phyloP scores from a whole-genome alignment of 2,329 filamentous ascomycete genomes.

The Tolypocladium tropicale region DNA sequence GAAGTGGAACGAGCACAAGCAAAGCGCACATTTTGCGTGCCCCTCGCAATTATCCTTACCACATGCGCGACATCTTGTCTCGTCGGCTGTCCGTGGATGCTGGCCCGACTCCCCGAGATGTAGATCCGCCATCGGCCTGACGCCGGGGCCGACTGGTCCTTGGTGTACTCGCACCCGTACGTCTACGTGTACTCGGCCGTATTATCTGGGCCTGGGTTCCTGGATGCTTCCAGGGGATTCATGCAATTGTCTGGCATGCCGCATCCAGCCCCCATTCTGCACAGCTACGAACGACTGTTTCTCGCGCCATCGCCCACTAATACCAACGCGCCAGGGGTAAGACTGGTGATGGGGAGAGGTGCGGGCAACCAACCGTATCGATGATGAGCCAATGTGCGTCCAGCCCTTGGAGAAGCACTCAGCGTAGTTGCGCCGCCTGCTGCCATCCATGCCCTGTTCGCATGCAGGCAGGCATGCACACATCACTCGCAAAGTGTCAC shows the following conservation, averaged over 20 bases:
- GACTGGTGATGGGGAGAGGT: constrained; percentile 1
- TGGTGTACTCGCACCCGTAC: not conserved
- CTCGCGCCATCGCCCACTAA: not conserved
- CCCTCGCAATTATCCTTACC: not conserved
- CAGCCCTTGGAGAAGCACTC: constrained; percentile 5
- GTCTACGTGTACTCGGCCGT: not conserved
- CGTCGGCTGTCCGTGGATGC: not conserved
- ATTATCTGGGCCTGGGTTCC: not conserved
- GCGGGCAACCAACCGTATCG: constrained; percentile 1
- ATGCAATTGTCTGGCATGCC: not conserved
- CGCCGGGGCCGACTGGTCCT: not conserved
- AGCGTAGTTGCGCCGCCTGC: constrained; percentile 7
- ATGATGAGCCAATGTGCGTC: constrained; percentile 4
- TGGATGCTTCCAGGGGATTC: not conserved
- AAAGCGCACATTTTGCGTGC: not conserved
- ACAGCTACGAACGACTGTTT: not conserved
- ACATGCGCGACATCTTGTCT: constrained; percentile 2
- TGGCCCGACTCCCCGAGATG: not conserved
- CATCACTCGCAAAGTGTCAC: constrained; percentile 5
- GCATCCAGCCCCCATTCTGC: not conserved
- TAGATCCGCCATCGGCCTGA: constrained; percentile 1
- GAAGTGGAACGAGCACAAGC: constrained; percentile 3
- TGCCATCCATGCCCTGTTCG: constrained; percentile 6
- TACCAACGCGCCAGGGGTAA: not conserved
- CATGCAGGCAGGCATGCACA: constrained; percentile 7